Evolutionary conservation across 257 asterid genomes (phyloP), one percentile per base, ranked within the genome.

Genomic region (Echites panduratus): DNA sequence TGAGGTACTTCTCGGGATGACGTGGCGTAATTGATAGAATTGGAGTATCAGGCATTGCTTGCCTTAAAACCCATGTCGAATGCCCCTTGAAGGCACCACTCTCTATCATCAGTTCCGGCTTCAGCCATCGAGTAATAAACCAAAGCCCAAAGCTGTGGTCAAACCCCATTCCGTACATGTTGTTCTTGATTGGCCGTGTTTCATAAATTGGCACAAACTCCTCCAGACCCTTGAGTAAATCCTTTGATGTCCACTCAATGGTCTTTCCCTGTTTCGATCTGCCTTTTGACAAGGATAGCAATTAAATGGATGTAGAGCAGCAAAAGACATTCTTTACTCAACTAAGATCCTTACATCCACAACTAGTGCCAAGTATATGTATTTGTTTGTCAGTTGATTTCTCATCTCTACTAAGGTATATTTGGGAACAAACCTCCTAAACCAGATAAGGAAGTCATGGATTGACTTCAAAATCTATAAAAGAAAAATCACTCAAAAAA

Each of bases 1-100:
- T 90, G 35, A 95, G 91, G 82, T 91, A 92, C 82, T 92, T 95
- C 84, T 83, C 92, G 64, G 99, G 99, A 83, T 95, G 99, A 63
- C 99, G 98, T 29, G 99, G 99, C 22, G 99, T 72, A 79, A 95
- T 79, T 2, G 98, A 92, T 69, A 91, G 82, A 68, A 95, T 92
- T 35, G 87, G 97, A 43, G 84, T 84, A 80, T 87, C 88, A 0
- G 96, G 99, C 97, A 89, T 87, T 67, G 98, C 96, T 83, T 95
- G 96, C 84, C 99, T 85, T 83, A 95, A 80, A 74, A 95, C 92
- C 99, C 99, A 95, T 2, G 99, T 95, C 0, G 99, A 95, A 80
- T 95, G 99, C 66, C 99, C 99, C 80, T 95, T 95, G 75, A 95
- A 95, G 56, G 99, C 98, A 58, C 99, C 98, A 64, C 98, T 95